These are phyloP conservation scores for Zygoascus tannicola DNA, from an alignment of 805 yeast species.

Conservation along the genomic window DNA sequence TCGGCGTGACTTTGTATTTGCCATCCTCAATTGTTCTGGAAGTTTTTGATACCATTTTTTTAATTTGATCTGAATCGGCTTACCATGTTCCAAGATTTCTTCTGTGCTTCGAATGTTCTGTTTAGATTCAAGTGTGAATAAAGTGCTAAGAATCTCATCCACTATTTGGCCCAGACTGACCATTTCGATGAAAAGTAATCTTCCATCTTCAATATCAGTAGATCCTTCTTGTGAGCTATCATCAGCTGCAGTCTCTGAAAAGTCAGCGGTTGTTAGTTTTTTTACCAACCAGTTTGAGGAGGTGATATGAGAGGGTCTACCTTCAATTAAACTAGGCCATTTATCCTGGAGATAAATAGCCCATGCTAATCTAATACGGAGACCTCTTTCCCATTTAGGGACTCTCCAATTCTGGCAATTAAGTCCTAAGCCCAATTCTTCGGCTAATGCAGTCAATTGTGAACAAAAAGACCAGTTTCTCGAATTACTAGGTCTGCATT, in stretches of 20 bases:
- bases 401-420: slow-evolving; percentile 86
- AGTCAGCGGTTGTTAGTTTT: slow-evolving; percentile 60
- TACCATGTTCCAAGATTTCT: slow-evolving; percentile 63
- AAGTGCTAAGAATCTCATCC: slow-evolving; percentile 43
- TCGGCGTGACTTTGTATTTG: slow-evolving; percentile 17
- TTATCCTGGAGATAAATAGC: slow-evolving; percentile 89
- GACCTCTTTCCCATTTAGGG: slow-evolving; percentile 91
- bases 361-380: slow-evolving; percentile 87
- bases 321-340: slow-evolving; percentile 76
- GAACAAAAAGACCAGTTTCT: slow-evolving; percentile 81
- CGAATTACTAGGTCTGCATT: slow-evolving; percentile 46
- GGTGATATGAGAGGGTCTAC: slow-evolving; percentile 75
- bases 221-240: slow-evolving; percentile 9
- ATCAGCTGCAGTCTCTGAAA: slow-evolving; percentile 35
- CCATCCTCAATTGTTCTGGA: slow-evolving; percentile 19
- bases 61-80: slow-evolving; percentile 34
- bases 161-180: slow-evolving; percentile 27
- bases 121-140: slow-evolving; percentile 64
- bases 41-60: slow-evolving; percentile 29
- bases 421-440: slow-evolving; percentile 84
- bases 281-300: slow-evolving; percentile 72
- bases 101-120: slow-evolving; percentile 49
- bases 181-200: slow-evolving; percentile 27
- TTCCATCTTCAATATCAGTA: slow-evolving; percentile 11
- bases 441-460: slow-evolving; percentile 79